phyloP scores from a whole-genome alignment of 148 eudicot genomes.

The Silene conica region DNA sequence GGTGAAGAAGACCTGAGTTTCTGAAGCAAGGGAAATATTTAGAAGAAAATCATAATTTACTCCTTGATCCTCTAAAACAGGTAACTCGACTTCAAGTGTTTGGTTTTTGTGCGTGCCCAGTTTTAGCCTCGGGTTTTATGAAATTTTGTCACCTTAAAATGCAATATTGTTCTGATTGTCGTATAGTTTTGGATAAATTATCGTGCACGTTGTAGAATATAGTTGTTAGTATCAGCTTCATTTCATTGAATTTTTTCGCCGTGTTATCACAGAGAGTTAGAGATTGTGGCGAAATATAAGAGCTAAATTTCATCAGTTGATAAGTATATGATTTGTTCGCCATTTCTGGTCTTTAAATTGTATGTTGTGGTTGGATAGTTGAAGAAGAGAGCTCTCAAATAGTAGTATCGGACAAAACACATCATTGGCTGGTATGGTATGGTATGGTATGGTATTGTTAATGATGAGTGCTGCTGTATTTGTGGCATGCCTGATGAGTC shows the following conservation, averaged over 20 bases:
- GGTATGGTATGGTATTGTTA: too few relatives aligned
- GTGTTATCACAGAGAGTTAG: background rate
- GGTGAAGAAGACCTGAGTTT: constrained; percentile 20
- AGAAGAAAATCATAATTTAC: background rate
- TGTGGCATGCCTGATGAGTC: too few relatives aligned
- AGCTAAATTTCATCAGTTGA: background rate
- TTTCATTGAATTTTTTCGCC: background rate
- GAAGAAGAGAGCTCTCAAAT: too few relatives aligned
- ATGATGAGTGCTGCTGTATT: too few relatives aligned
- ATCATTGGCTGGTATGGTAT: too few relatives aligned
- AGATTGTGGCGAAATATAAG: background rate
- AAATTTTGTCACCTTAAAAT: background rate
- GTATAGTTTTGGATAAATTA: too few relatives aligned
- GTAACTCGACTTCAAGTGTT: background rate
- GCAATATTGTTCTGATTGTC: background rate
- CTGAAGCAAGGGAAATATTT: background rate
- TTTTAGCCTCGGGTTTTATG: background rate
- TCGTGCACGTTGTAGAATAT: background rate
- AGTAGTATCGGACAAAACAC: too few relatives aligned
- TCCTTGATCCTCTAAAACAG: background rate
- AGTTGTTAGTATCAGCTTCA: background rate
- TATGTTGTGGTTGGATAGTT: too few relatives aligned
- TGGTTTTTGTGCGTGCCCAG: background rate
- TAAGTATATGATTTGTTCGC: background rate
- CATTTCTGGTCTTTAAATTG: too few relatives aligned